A percentile compares a stretch with the other conserved stretches of the same genome.
Conservation (phyloP, 495 filamentous ascomycete genomes). For the Penicillium taxi region DNA sequence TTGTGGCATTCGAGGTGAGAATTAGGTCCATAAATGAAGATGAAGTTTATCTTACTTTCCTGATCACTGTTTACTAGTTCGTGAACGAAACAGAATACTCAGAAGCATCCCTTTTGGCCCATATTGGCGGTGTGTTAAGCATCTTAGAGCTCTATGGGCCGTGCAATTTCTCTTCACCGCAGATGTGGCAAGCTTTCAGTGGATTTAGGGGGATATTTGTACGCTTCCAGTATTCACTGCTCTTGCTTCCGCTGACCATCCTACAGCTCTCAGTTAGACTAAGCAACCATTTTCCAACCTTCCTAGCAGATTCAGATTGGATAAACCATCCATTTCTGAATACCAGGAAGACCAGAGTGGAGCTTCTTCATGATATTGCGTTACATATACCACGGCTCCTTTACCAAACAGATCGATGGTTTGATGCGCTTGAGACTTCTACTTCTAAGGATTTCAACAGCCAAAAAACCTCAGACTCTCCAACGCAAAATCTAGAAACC, state of each 20-base stretch:
- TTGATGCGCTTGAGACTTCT: not conserved
- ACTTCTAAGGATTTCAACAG: no score
- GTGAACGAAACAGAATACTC: conserved; percentile 1
- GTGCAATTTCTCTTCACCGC: conserved; percentile 1
- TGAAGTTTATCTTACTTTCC: not conserved
- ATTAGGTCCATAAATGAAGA: not conserved
- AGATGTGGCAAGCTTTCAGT: conserved; percentile 1
- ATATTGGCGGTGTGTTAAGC: conserved; percentile 1
- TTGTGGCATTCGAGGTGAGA: not conserved
- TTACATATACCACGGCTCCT: not conserved
- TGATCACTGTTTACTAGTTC: not conserved
- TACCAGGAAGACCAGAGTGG: not conserved
- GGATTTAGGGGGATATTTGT: conserved; percentile 2
- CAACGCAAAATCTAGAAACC: not conserved
- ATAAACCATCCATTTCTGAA: not conserved
- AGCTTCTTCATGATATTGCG: not conserved
- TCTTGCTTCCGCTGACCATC: not conserved
- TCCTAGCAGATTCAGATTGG: not conserved
- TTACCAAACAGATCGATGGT: not conserved
- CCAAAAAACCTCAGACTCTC: no score
- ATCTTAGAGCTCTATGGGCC: conserved; percentile 3
- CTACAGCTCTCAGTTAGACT: not conserved
- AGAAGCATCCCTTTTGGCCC: not conserved
- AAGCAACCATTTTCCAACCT: not conserved
- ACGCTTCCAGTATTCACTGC: not conserved